phyloP scores from a whole-genome alignment of 768 basidiomycete genomes.

The Mycena albidolilacea region DNA sequence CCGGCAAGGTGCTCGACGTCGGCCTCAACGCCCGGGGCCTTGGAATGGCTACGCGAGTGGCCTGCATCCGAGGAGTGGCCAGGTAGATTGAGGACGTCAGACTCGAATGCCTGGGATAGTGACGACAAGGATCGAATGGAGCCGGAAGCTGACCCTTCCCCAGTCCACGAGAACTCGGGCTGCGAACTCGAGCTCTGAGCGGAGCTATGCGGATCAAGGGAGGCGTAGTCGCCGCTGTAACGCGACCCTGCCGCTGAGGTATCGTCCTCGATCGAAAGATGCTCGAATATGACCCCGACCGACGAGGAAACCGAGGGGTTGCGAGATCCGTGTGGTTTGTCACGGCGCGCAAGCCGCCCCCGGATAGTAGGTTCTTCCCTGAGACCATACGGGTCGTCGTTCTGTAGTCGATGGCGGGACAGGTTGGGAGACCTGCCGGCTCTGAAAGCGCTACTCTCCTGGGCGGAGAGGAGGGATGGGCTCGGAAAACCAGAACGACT shows the following conservation, averaged over 20 bases:
- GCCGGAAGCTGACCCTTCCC: not conserved
- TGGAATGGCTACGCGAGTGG: not conserved
- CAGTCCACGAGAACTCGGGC: too few relatives aligned
- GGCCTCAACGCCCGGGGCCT: not conserved
- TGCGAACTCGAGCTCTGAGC: not conserved
- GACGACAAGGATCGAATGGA: not conserved
- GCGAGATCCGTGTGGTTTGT: not conserved
- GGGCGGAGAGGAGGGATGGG: not conserved
- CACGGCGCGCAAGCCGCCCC: not conserved
- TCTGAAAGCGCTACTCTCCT: not conserved
- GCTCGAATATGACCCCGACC: not conserved
- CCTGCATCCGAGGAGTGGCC: not conserved
- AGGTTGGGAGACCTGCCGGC: slow-evolving; percentile 5
- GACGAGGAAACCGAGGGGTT: not conserved
- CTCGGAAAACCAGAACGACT: not conserved
- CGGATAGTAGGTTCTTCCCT: not conserved
- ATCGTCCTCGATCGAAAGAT: not conserved
- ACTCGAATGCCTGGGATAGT: not conserved
- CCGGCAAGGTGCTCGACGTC: not conserved
- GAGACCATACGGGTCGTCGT: not conserved
- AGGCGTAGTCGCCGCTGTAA: not conserved
- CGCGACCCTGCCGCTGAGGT: not conserved
- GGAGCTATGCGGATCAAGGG: not conserved
- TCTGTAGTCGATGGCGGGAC: not conserved
- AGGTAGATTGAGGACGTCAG: not conserved